Evolutionary conservation across 1,284 basidiomycete genomes (phyloP), one percentile per base, ranked within the genome.

Genomic region (Malassezia brasiliensis): DNA sequence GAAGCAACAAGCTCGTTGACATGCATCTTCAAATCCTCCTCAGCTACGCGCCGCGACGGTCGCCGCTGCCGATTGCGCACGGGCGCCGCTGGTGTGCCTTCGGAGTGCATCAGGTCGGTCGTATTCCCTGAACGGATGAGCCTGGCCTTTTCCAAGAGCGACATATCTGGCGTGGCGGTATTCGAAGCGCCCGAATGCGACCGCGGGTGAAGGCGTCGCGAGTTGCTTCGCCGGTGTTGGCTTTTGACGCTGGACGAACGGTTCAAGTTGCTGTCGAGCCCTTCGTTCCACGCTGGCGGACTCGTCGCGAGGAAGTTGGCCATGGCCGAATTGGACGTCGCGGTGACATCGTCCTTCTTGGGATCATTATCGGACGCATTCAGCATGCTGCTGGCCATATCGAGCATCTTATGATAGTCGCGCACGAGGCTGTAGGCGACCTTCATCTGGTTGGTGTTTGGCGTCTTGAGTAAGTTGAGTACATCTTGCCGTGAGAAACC

Each of bases 381-480:
- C 19, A 57, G 45, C 44, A 57, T 40, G 36, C 30, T 30, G 30
- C 20, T 52, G 11, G 52, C 40, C 75, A 87, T 87, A 73, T 85
- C 83, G n/a, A 90, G 83, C 58, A 87, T 82, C 40, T 90, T 79
- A 65, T 84, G 82, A 77, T 93, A 90, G 72, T 96, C 93, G 50
- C 90, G 79, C 51, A 94, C 80, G 2, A 96, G 80, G 82, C 93
- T 85, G 75, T 96, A 98, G 0, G 93, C 91, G 15, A 98, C 90
- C 77, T 96, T 93, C 73, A 96, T 85, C 56, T 90, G 87, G 71
- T 96, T 94, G 39, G 93, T 90, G 54, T 90, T 87, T 44, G 90
- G 85, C 60, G 84, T 79, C 64, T 85, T 80, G 56, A 96, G 77
- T 65, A 85, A 85, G 55, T 86, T 83, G 85, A 87, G 88, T 5